Conservation (phyloP, 305 asterid genomes). For the Plantago rigida region DNA sequence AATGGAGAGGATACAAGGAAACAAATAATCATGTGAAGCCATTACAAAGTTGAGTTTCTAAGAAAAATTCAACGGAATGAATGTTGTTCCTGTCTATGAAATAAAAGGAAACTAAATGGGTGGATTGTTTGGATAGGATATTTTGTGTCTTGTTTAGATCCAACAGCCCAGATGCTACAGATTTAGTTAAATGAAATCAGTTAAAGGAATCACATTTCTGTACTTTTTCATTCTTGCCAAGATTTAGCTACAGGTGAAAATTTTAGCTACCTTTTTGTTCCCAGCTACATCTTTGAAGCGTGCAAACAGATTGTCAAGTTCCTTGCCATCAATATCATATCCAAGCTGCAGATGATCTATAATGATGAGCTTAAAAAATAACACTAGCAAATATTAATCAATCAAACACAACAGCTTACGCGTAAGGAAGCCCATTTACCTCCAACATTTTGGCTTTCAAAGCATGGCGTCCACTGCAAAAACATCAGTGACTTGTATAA, state of each 20-base stretch:
- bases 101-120: no score
- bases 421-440: constrained; percentile 35
- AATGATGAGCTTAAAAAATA: no score
- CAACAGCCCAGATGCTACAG: not conserved
- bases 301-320: constrained; percentile 77
- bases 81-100: no score
- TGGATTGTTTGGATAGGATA: no score
- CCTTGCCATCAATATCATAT: constrained; percentile 66
- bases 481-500: constrained; percentile 11
- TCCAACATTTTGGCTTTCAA: constrained; percentile 66
- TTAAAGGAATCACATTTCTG: not conserved
- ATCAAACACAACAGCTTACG: constrained; percentile 3
- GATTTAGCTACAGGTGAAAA: constrained; percentile 2
- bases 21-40: no score
- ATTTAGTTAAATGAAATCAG: not conserved
- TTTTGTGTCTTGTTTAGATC: no score
- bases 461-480: constrained; percentile 84
- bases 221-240: not conserved
- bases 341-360: constrained; percentile 58
- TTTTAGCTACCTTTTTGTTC: constrained; percentile 63
- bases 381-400: not conserved
- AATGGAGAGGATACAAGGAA: no score
- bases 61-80: no score
- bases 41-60: no score
- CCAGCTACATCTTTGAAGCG: constrained; percentile 93